phyloP scores from a whole-genome alignment of 192 early-diverging fungal species.

The Linnemannia elongata region DNA sequence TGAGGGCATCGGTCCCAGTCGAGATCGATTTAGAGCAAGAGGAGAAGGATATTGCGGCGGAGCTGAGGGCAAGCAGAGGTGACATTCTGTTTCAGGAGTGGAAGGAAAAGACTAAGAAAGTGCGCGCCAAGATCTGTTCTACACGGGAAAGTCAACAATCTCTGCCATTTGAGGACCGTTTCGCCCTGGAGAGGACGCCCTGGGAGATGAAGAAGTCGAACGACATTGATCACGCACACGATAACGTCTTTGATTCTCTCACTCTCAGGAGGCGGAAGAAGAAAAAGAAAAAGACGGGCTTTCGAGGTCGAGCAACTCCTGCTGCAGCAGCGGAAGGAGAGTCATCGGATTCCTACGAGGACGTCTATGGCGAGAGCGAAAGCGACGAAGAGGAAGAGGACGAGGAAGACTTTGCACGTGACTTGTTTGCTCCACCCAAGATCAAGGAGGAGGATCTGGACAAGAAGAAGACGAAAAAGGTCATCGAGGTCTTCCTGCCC shows the following conservation, averaged over 20 bases:
- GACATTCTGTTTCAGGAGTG: slow-evolving; percentile 67
- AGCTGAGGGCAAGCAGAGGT: slow-evolving; percentile 70
- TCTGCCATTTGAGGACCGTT: slow-evolving; percentile 68
- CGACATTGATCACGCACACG: slow-evolving; percentile 60
- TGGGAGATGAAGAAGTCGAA: slow-evolving; percentile 72
- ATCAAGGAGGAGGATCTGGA: slow-evolving; percentile 37
- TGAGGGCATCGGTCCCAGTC: slow-evolving; percentile 35
- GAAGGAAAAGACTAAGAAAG: slow-evolving; percentile 68
- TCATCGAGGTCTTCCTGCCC: slow-evolving; percentile 60
- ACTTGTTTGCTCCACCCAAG: slow-evolving; percentile 50
- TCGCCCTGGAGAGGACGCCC: slow-evolving; percentile 65
- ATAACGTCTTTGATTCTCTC: slow-evolving; percentile 39
- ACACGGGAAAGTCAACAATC: slow-evolving; percentile 59
- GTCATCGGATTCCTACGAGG: slow-evolving; percentile 46
- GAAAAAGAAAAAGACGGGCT: slow-evolving; percentile 33
- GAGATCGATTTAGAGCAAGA: slow-evolving; percentile 61
- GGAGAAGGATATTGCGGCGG: slow-evolving; percentile 53
- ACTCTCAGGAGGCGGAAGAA: slow-evolving; percentile 31
- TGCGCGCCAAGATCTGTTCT: slow-evolving; percentile 59
- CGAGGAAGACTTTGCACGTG: slow-evolving; percentile 52
- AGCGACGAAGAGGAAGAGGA: slow-evolving; percentile 54
- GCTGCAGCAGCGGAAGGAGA: slow-evolving; percentile 13
- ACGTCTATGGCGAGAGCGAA: slow-evolving; percentile 49
- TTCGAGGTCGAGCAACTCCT: slow-evolving; percentile 8
- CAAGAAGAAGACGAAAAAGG: slow-evolving; percentile 45